A percentile compares a stretch with the other conserved stretches of the same genome.
phyloP scores from a whole-genome alignment of 2,329 filamentous ascomycete genomes.

The Talaromyces atroroseus region DNA sequence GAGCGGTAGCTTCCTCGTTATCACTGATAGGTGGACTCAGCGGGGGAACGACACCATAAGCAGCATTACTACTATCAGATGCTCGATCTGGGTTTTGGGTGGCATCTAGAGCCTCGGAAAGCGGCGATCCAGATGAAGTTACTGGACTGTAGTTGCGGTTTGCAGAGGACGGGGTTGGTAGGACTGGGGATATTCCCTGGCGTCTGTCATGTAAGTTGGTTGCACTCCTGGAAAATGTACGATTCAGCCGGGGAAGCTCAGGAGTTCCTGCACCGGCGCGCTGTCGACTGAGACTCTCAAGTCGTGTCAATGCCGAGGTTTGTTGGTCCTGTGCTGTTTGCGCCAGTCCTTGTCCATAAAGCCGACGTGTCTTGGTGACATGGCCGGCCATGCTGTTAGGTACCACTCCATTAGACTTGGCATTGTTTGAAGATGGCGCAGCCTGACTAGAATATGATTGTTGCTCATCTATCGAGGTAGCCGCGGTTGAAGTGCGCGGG shows the following conservation, averaged over 20 bases:
- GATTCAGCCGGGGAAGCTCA: conserved; percentile 39
- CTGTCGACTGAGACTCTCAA: conserved; percentile 71
- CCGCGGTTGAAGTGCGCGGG: conserved; percentile 74
- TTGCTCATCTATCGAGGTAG: conserved; percentile 82
- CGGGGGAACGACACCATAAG: conserved; percentile 45
- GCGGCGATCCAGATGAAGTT: conserved; percentile 32
- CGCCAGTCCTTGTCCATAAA: conserved; percentile 78
- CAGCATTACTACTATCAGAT: conserved; percentile 26
- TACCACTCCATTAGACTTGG: conserved; percentile 23
- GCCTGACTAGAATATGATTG: conserved; percentile 23
- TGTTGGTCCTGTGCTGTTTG: conserved; percentile 79
- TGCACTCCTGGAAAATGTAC: conserved; percentile 53
- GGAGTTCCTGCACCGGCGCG: conserved; percentile 54
- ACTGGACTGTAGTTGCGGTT: conserved; percentile 37
- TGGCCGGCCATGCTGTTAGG: conserved; percentile 53
- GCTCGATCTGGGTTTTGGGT: conserved; percentile 28
- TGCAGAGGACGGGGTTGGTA: conserved; percentile 23
- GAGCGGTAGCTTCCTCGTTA: conserved; percentile 57
- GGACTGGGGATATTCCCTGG: conserved; percentile 30
- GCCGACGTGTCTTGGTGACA: conserved; percentile 63
- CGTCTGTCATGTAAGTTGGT: conserved; percentile 57
- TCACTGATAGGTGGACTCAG: conserved; percentile 69
- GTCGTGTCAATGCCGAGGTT: conserved; percentile 65
- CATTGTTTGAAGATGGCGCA: conserved; percentile 15
- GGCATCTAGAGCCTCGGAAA: conserved; percentile 33